Percentiles rank a stretch among this genome's conserved stretches.
These are phyloP conservation scores for Xylariaceae sp. DNA, from an alignment of 2,329 filamentous ascomycete genomes.

Conservation along the genomic window DNA sequence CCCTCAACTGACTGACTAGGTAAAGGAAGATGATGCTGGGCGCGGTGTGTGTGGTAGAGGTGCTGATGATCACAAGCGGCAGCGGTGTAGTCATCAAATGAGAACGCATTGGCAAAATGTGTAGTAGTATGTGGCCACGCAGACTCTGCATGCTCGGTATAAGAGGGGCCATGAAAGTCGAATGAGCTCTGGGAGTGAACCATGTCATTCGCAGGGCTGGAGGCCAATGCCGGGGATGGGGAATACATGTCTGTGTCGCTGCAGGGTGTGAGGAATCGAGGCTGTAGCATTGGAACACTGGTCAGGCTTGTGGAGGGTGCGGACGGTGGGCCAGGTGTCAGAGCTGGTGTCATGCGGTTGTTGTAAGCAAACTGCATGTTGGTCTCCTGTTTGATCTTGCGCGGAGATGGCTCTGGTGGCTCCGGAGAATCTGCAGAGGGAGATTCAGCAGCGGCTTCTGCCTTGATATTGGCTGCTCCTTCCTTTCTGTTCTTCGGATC, in stretches of 20 bases:
- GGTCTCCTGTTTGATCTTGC: slow-evolving; percentile 40
- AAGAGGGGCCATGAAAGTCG: slow-evolving; percentile 29
- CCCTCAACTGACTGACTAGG: slow-evolving; percentile 25
- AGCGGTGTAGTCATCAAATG: slow-evolving; percentile 36
- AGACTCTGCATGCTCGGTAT: slow-evolving; percentile 25
- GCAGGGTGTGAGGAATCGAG: slow-evolving; percentile 47
- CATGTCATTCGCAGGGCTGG: slow-evolving; percentile 33
- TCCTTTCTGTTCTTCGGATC: slow-evolving; percentile 36
- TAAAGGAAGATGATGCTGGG: slow-evolving; percentile 24
- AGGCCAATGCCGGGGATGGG: slow-evolving; percentile 26
- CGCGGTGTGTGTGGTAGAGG: slow-evolving; percentile 25
- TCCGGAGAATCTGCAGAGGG: slow-evolving; percentile 17
- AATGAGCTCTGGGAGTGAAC: slow-evolving; percentile 29
- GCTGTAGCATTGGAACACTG: slow-evolving; percentile 32
- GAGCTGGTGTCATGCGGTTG: slow-evolving; percentile 23
- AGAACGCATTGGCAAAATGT: slow-evolving; percentile 39
- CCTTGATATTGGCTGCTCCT: slow-evolving; percentile 34
- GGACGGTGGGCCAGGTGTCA: slow-evolving; percentile 30
- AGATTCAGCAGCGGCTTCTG: slow-evolving; percentile 30
- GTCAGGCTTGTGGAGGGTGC: slow-evolving; percentile 10
- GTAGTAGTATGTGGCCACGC: slow-evolving; percentile 32
- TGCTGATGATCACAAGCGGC: slow-evolving; percentile 24
- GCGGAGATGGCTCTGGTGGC: slow-evolving; percentile 11
- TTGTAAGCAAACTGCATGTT: slow-evolving; percentile 29
- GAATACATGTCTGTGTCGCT: slow-evolving; percentile 46